phyloP scores from a whole-genome alignment of 371 early-diverging fungal genomes.

The Haplosporangium sp. region DNA sequence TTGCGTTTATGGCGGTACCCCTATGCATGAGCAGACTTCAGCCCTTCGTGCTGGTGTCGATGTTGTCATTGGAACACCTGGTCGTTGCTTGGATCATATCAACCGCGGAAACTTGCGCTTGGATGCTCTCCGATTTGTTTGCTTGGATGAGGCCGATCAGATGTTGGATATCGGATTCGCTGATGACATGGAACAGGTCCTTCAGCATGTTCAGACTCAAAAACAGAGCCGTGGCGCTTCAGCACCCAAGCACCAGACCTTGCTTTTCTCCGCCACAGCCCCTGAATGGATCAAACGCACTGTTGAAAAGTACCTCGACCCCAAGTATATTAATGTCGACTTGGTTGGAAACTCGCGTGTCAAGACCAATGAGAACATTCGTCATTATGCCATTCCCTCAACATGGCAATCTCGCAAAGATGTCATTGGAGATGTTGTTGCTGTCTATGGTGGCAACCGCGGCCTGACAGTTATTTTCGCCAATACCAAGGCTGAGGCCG shows the following conservation, averaged over 20 bases:
- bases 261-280: constrained; percentile 90
- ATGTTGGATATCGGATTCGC: constrained; percentile 98
- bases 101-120: constrained; percentile 83
- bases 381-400: constrained; percentile 86
- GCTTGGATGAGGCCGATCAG: constrained; percentile 97
- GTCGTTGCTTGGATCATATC: constrained; percentile 96
- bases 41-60: constrained; percentile 92
- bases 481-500: constrained; percentile 93
- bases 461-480: constrained; percentile 93
- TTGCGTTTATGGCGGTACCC: constrained; percentile 79
- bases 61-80: constrained; percentile 98
- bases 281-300: constrained; percentile 89
- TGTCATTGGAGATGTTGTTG: constrained; percentile 87
- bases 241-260: constrained; percentile 80
- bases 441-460: constrained; percentile 82
- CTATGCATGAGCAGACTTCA: constrained; percentile 82
- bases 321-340: constrained; percentile 86
- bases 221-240: constrained; percentile 81
- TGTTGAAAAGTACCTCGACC: constrained; percentile 85
- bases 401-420: constrained; percentile 82
- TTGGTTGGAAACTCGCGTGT: constrained; percentile 80
- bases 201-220: constrained; percentile 81
- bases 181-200: constrained; percentile 90
- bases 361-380: constrained; percentile 83
- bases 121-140: constrained; percentile 59